Conservation (phyloP, 768 basidiomycete genomes). For the Sporobolomyces pararoseus region DNA sequence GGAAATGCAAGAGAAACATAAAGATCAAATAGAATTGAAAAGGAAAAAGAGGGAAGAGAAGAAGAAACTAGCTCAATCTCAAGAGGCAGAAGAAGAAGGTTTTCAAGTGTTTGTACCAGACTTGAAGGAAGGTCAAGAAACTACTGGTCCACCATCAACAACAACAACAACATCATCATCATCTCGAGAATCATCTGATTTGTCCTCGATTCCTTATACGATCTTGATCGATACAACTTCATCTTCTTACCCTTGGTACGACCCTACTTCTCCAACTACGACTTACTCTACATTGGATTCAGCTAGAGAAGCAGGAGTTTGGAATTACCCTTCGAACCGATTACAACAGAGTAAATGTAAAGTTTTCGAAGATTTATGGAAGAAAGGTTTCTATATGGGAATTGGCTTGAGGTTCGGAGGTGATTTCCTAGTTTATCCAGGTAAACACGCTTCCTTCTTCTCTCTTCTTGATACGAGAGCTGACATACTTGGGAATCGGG, state of each 20-base stretch:
- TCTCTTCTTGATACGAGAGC: neutral
- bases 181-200: neutral
- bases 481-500: neutral
- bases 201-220: slow-evolving; percentile 35
- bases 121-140: slow-evolving; percentile 11
- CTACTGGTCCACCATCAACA: slow-evolving; percentile 54
- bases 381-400: slow-evolving; percentile 80
- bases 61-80: slow-evolving; percentile 54
- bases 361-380: slow-evolving; percentile 76
- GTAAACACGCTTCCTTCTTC: slow-evolving; percentile 52
- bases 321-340: slow-evolving; percentile 47
- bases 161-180: no score
- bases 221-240: slow-evolving; percentile 64
- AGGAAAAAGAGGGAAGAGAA: slow-evolving; percentile 40
- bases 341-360: slow-evolving; percentile 69
- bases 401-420: slow-evolving; percentile 91
- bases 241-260: slow-evolving; percentile 66
- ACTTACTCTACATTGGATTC: slow-evolving; percentile 56
- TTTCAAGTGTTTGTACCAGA: slow-evolving; percentile 29
- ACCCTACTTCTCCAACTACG: slow-evolving; percentile 46
- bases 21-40: slow-evolving; percentile 53
- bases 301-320: slow-evolving; percentile 67
- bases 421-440: slow-evolving; percentile 93
- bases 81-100: slow-evolving; percentile 60
- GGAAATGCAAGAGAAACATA: slow-evolving; percentile 56